phyloP scores from a whole-genome alignment of 345 rosid genomes.

The Cardamine resedifolia region DNA sequence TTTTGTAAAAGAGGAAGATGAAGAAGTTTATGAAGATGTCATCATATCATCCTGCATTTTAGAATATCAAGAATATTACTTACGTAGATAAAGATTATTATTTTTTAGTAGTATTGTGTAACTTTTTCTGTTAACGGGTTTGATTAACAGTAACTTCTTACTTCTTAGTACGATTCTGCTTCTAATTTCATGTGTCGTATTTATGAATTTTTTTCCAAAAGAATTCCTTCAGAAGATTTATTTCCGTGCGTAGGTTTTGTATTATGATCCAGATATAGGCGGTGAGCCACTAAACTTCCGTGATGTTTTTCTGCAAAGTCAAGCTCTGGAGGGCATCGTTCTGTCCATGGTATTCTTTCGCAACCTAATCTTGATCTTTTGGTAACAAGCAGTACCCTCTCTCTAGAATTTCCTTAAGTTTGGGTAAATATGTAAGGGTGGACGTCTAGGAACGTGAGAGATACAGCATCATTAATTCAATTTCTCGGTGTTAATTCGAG shows the following conservation, averaged over 20 bases:
- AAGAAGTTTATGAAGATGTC: not conserved
- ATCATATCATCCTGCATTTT: slow-evolving; percentile 10
- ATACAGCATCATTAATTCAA: slow-evolving; percentile 4
- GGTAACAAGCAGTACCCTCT: not conserved
- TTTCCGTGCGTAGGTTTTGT: slow-evolving; percentile 59
- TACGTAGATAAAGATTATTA: not conserved
- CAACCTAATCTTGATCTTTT: slow-evolving; percentile 16
- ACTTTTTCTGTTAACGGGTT: too few species aligned
- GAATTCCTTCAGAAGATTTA: slow-evolving; percentile 16
- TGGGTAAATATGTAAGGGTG: not conserved
- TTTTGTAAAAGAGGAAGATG: not conserved
- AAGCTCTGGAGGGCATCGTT: slow-evolving; percentile 88
- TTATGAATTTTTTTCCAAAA: not conserved
- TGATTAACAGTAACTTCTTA: not conserved
- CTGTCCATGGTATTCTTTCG: slow-evolving; percentile 69
- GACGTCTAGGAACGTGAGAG: slow-evolving; percentile 13
- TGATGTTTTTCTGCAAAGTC: slow-evolving; percentile 93
- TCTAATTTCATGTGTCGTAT: not conserved
- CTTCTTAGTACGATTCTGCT: not conserved
- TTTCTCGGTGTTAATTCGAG: not conserved
- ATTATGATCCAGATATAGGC: slow-evolving; percentile 79
- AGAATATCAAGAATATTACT: not conserved
- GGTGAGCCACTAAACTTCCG: slow-evolving; percentile 84
- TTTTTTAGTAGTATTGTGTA: not conserved
- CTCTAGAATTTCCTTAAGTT: not conserved